Percentiles rank a stretch among this genome's conserved stretches.
phyloP scores from a whole-genome alignment of 2,329 filamentous ascomycete species.

The Magnaporthiopsis poae region DNA sequence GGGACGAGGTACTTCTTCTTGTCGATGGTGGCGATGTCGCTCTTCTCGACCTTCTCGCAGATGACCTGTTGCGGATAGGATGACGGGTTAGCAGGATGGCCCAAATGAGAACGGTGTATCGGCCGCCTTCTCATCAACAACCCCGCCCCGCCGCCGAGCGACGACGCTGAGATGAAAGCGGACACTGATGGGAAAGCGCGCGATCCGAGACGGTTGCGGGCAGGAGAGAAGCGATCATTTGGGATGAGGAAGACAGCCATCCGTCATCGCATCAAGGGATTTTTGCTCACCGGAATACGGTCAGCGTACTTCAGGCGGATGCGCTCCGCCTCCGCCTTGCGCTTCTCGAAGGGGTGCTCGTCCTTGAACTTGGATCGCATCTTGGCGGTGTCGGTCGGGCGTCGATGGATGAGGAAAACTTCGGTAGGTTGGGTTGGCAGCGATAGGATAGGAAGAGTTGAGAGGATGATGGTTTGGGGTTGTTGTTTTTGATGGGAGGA shows the following conservation, averaged over 20 bases:
- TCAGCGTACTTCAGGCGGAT: slow-evolving; percentile 98
- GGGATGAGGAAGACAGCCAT: slow-evolving; percentile 8
- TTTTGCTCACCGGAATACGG: slow-evolving; percentile 78
- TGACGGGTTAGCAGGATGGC: slow-evolving; percentile 14
- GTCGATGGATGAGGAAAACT: neutral
- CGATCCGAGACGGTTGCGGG: neutral
- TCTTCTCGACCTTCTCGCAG: slow-evolving; percentile 99
- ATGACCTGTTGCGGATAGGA: slow-evolving; percentile 59
- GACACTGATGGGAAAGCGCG: neutral
- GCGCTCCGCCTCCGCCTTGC: slow-evolving; percentile 98
- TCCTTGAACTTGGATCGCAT: slow-evolving; percentile 99
- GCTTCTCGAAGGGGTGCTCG: slow-evolving; percentile 99
- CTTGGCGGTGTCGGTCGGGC: slow-evolving; percentile 32
- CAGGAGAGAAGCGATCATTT: neutral
- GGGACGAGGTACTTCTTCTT: slow-evolving; percentile 99
- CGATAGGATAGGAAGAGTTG: neutral
- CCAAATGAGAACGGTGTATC: too few relatives aligned
- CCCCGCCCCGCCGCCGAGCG: too few relatives aligned
- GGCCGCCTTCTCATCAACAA: neutral
- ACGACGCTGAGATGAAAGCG: neutral
- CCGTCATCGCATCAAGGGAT: neutral
- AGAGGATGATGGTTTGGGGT: neutral
- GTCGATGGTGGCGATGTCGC: slow-evolving; percentile 97
- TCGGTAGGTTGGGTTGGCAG: neutral
- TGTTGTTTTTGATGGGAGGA: neutral